A percentile compares a stretch with the other conserved stretches of the same genome.
Conservation (phyloP, 2,329 filamentous ascomycete species). For the Arthroderma uncinatum region DNA sequence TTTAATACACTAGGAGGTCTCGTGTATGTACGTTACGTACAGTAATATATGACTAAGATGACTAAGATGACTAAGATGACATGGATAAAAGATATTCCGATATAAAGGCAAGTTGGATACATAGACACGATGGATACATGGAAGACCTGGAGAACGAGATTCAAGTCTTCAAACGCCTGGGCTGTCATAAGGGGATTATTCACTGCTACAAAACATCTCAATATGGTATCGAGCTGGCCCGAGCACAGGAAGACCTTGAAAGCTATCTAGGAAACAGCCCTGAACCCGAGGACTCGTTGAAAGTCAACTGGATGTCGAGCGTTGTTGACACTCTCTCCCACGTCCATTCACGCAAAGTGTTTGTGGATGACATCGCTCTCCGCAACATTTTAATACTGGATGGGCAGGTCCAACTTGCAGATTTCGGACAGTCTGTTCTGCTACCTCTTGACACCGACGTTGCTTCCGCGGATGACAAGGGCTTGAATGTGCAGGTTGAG, state of each 20-base stretch:
- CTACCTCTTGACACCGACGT: conserved; percentile 11
- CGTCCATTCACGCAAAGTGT: conserved; percentile 12
- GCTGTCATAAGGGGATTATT: conserved; percentile 13
- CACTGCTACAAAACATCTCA: conserved; percentile 14
- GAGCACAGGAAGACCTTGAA: conserved; percentile 15
- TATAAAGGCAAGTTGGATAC: no score
- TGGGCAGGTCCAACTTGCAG: conserved; percentile 9
- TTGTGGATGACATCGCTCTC: conserved; percentile 16
- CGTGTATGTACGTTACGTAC: no score
- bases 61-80: no score
- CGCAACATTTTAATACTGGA: conserved; percentile 14
- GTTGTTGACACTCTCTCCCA: conserved; percentile 13
- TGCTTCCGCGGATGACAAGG: conserved; percentile 6
- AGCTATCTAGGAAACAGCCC: conserved; percentile 12
- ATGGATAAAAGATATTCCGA: no score
- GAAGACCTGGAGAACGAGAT: conserved; percentile 11
- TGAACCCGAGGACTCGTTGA: conserved; percentile 13
- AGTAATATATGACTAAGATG: no score
- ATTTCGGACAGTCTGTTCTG: conserved; percentile 12
- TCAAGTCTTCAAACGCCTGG: conserved; percentile 13
- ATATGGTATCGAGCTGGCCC: conserved; percentile 15
- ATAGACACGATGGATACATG: no score
- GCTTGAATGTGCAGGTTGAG: conserved; percentile 11
- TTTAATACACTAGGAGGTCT: no score
- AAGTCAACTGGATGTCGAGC: conserved; percentile 14